Percentiles rank a stretch among this genome's conserved stretches.
Conservation (phyloP, 345 rosid genomes). For the Gossypioides kirkii region DNA sequence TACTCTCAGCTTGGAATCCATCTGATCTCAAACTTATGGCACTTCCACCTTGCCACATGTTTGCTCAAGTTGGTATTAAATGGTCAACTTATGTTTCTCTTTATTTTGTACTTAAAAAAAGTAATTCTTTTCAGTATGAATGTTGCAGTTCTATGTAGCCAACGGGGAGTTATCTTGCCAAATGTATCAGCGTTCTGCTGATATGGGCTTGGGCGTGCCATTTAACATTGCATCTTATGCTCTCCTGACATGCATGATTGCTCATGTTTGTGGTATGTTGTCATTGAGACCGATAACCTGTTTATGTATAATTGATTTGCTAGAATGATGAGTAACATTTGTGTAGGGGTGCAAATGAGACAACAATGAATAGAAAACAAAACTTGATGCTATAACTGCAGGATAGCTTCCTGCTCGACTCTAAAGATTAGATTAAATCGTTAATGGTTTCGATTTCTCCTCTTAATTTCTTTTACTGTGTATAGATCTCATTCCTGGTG, state of each 20-base stretch:
- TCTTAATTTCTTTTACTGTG: conserved; percentile 2
- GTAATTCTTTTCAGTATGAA: neutral
- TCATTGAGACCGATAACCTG: neutral
- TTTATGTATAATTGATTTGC: too few relatives aligned
- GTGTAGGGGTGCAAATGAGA: neutral
- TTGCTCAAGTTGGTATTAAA: conserved; percentile 62
- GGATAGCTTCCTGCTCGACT: neutral
- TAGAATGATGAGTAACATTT: too few relatives aligned
- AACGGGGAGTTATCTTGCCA: conserved; percentile 91
- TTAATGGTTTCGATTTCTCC: neutral
- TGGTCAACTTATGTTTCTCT: neutral
- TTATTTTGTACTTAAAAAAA: neutral
- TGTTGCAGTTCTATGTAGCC: conserved; percentile 75
- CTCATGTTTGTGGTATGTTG: conserved; percentile 83
- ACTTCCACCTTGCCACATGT: conserved; percentile 99
- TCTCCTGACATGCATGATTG: conserved; percentile 82
- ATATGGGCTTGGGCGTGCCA: conserved; percentile 96
- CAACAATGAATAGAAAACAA: neutral
- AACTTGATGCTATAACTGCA: neutral
- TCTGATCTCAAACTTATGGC: conserved; percentile 90
- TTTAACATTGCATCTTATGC: conserved; percentile 95
- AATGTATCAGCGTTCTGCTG: conserved; percentile 96
- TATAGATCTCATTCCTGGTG: conserved; percentile 83
- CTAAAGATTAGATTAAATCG: neutral
- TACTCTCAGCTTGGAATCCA: conserved; percentile 97